Evolutionary conservation across 1,139 yeast genomes (phyloP), one percentile per base, ranked within the genome.

Genomic region (Suhomyces choctaworum): DNA sequence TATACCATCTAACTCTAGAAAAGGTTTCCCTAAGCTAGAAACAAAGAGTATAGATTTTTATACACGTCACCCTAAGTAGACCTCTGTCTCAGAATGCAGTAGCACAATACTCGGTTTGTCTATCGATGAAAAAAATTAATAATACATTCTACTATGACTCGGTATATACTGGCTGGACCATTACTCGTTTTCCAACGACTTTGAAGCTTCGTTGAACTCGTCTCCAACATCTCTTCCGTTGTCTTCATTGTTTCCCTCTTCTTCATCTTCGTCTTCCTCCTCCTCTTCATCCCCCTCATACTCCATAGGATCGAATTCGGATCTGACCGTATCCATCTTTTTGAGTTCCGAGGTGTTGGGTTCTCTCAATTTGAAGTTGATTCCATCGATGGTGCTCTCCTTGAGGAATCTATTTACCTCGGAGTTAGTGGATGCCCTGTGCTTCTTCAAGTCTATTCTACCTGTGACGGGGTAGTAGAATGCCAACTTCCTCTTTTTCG

Each of bases 381-480:
- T 69, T 13, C 66, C 72, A 50, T 78, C 82, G 33, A 65, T 60
- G 20, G 78, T 74, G 34, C 74, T 66, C 32, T 74, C 76, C 41
- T 68, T 70, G 36, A 74, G 66, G 42, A 76, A 73, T 35, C 71
- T 63, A 41, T 76, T 74, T 39, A 74, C 70, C 47, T 70, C 73
- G n/a, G 66, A 55, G 45, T 69, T 69, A 8, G 66, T 58, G 4
- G 71, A 67, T 7, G 58, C 79, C 60, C 97, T 80, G 55, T 95
- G 81, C 54, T 90, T 83, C 64, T 85, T 87, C 55, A 92, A 76
- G 48, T 83, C 94, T 31, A 88, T 76, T 48, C 82, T 80, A 22
- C 94, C 90, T 10, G 78, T 70, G 16, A 90, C 66, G 7, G 97
- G 96, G 42, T 83, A 78, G 58, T 84, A 92, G 48, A 72, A 76